Evolutionary conservation across 495 filamentous ascomycete species (phyloP), one percentile per base, ranked within the genome.

Genomic region (Aspergillus mulundensis): DNA sequence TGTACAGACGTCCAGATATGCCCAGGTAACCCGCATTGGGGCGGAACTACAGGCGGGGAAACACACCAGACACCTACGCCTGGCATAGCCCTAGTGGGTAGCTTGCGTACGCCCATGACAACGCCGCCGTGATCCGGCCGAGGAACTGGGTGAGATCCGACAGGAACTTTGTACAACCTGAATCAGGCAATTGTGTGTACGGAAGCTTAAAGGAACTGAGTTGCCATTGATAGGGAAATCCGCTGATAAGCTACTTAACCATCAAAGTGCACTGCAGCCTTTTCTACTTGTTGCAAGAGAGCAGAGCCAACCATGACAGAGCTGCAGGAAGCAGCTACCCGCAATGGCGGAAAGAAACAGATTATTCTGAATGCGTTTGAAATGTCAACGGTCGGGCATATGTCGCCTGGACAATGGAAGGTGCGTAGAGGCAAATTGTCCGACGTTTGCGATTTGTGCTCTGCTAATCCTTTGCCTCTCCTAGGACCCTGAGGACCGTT

Each of bases 311-410:
- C 32, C 12, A 36, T 36, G 32, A 10, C 32, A 11, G 32, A 36
- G 32, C 32, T 6, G 32, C 7, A 36, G 32, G 32, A 15, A 36
- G 32, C 32, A 28, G 32, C 2, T 36, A 6, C 11, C 6, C 32
- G 12, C 12, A 2, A 36, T 36, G 7, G 32, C 32, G 32, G 11
- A 15, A 15, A 15, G 32, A 64, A 85, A 64, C 76, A 77, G 40
- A 78, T 85, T 34, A 76, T 87, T 52, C 66, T 87, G 55, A 86
- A 87, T 69, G 84, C 81, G 24, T 87, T 87, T 56, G 83, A 83
- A 24, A 79, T 80, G 76, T 83, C 64, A 41, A 83, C 80, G 52
- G 72, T 80, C 54, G 85, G 84, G 5, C 84, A 88, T 63, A 70
- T 85, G 58, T 81, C 81, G 24, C 81, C 83, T 6, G 84, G 84